phyloP scores from a whole-genome alignment of 1,284 basidiomycete species.

The Ceratobasidium sp. region DNA sequence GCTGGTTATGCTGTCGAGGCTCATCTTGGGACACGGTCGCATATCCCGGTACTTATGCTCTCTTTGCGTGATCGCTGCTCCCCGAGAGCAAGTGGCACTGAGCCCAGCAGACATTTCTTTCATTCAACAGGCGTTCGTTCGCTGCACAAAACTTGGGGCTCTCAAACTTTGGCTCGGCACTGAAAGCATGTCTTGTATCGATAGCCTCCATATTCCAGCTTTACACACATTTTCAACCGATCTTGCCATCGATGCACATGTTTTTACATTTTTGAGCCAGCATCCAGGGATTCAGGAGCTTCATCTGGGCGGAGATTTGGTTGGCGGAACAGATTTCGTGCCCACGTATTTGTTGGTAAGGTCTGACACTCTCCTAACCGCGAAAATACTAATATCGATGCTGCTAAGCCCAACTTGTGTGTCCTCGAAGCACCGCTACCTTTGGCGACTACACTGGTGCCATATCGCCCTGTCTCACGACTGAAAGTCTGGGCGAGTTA shows the following conservation, averaged over 20 bases:
- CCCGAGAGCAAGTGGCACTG: background rate
- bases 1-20: conserved; percentile 15
- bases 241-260: conserved; percentile 10
- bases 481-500: conserved; percentile 33
- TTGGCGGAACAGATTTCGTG: background rate
- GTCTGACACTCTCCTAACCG: no score
- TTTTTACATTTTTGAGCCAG: conserved; percentile 10
- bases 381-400: background rate
- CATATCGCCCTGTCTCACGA: conserved; percentile 26
- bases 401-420: conserved; percentile 7
- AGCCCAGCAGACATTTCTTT: background rate
- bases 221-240: conserved; percentile 31
- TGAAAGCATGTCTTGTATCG: background rate
- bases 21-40: conserved; percentile 9
- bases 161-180: conserved; percentile 22
- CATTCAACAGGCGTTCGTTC: conserved; percentile 12
- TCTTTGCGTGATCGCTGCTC: conserved; percentile 4
- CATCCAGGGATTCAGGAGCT: conserved; percentile 23
- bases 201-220: conserved; percentile 9
- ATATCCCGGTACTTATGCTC: conserved; percentile 27
- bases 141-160: conserved; percentile 16
- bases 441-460: conserved; percentile 16
- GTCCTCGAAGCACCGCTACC: conserved; percentile 32
- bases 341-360: conserved; percentile 15
- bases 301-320: conserved; percentile 14